phyloP scores from a whole-genome alignment of 2,329 filamentous ascomycete genomes.

The Cladosporium sphaerospermum region DNA sequence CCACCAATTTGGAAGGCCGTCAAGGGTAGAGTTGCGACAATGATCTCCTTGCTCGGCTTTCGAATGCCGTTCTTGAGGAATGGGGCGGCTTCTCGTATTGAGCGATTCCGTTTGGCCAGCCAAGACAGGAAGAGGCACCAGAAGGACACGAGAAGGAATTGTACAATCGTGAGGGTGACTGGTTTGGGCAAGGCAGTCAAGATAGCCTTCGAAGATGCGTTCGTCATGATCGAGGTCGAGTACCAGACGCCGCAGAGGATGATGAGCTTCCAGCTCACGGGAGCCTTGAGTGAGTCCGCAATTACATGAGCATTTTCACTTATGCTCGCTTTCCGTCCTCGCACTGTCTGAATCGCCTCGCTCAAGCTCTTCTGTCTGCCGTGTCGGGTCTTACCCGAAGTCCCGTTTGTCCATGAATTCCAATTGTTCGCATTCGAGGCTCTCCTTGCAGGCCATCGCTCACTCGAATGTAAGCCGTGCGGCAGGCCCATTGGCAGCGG shows the following conservation, averaged over 20 bases:
- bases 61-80: constrained; percentile 80
- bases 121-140: constrained; percentile 79
- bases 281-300: constrained; percentile 82
- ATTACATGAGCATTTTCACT: constrained; percentile 91
- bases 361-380: constrained; percentile 77
- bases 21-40: constrained; percentile 81
- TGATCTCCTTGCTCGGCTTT: constrained; percentile 70
- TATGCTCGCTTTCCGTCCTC: constrained; percentile 74
- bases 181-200: constrained; percentile 86
- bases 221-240: constrained; percentile 87
- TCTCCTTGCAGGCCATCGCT: constrained; percentile 55
- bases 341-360: constrained; percentile 79
- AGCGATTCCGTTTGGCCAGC: constrained; percentile 66
- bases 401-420: constrained; percentile 39
- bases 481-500: constrained; percentile 29
- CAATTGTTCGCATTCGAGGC: constrained; percentile 30
- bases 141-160: constrained; percentile 86
- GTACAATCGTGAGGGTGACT: constrained; percentile 82
- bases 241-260: constrained; percentile 91
- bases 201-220: constrained; percentile 96
- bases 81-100: constrained; percentile 64
- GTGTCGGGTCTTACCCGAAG: constrained; percentile 45
- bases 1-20: constrained; percentile 90
- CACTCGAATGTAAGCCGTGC: constrained; percentile 34
- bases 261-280: constrained; percentile 79